Evolutionary conservation across 164 flowering plant species (phyloP).

Genomic region (Santalum album): DNA sequence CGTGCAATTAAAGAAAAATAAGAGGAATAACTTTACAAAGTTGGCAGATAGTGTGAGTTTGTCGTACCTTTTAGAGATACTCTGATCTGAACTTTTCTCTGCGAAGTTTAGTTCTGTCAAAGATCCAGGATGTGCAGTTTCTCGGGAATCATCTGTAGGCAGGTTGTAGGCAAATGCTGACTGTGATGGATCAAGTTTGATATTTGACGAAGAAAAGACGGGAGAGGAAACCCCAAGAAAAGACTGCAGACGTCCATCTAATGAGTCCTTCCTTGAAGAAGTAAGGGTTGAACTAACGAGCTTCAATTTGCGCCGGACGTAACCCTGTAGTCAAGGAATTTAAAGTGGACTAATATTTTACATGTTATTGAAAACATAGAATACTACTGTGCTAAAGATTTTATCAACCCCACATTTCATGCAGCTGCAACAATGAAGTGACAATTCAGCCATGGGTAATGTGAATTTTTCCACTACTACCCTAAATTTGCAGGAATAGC

Average conservation of each 20-base stretch:
- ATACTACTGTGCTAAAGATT: too few species aligned
- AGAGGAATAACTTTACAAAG: background rate
- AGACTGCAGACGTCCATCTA: constrained; percentile 21
- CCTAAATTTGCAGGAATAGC: too few species aligned
- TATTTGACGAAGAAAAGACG: constrained; percentile 19
- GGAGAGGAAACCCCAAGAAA: constrained; percentile 15
- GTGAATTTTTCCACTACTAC: too few species aligned
- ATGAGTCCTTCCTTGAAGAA: constrained; percentile 25
- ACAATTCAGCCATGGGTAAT: too few species aligned
- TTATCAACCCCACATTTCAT: too few species aligned
- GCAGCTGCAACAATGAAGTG: too few species aligned
- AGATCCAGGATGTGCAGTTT: constrained; percentile 14
- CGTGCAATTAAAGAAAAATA: background rate
- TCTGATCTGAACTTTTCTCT: constrained; percentile 16
- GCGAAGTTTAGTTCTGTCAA: constrained; percentile 13
- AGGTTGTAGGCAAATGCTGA: constrained; percentile 27
- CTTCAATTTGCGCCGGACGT: constrained; percentile 31
- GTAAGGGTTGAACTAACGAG: constrained; percentile 15
- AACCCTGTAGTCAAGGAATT: constrained; percentile 33
- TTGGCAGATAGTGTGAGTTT: background rate
- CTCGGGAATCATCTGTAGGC: constrained; percentile 13
- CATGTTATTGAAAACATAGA: too few species aligned
- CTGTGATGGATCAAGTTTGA: constrained; percentile 31
- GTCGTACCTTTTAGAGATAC: constrained; percentile 23
- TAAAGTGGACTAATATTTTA: background rate